Conservation (phyloP, 1,284 basidiomycete species). For the Inonotus obliquus region DNA sequence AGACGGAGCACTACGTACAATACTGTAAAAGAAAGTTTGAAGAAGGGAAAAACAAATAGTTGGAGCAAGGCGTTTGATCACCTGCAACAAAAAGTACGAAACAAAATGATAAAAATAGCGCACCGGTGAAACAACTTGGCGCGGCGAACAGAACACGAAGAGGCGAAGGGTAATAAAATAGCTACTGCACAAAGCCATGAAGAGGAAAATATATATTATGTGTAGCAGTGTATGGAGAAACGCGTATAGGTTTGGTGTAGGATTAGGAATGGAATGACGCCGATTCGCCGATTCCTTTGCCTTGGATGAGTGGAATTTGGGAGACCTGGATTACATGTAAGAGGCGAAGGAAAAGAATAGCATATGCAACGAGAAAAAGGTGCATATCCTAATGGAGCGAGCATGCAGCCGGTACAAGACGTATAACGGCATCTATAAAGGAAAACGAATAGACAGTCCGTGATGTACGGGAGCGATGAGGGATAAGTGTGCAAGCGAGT, state of each 20-base stretch:
- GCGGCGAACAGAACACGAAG: background rate
- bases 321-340: background rate
- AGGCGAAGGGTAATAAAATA: background rate
- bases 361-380: background rate
- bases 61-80: too few relatives aligned
- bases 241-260: background rate
- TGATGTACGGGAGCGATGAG: conserved; percentile 8
- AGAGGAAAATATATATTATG: background rate
- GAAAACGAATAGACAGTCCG: background rate
- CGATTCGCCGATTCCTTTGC: background rate
- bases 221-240: background rate
- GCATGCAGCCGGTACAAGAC: background rate
- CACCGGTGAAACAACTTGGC: background rate
- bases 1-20: conserved; percentile 7
- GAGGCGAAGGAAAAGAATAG: background rate
- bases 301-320: background rate
- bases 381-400: conserved; percentile 6
- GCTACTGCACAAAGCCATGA: conserved; percentile 1
- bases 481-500: too few relatives aligned
- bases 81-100: conserved; percentile 11
- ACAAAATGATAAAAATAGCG: conserved; percentile 10
- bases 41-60: too few relatives aligned
- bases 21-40: too few relatives aligned
- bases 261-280: background rate
- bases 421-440: background rate